Percentiles rank a stretch among this genome's conserved stretches.
These are phyloP conservation scores for Euphrasia arctica DNA, from an alignment of 305 asterid species.

Conservation along the genomic window DNA sequence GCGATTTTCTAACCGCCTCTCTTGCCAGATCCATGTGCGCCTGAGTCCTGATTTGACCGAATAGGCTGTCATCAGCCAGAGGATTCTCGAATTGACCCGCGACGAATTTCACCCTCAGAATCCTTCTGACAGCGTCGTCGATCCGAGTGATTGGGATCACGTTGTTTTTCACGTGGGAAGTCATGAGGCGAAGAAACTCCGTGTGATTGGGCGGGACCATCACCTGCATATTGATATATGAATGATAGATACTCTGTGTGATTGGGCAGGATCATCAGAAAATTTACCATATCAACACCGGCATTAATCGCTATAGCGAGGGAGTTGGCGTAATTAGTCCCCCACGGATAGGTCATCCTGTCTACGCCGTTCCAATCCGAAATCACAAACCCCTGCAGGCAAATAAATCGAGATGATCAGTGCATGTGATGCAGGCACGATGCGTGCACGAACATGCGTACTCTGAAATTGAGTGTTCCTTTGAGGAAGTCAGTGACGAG, in stretches of 20 bases:
- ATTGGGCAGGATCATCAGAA: too few relatives aligned
- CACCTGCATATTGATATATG: slow-evolving; percentile 12
- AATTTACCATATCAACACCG: slow-evolving; percentile 33
- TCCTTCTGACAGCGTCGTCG: slow-evolving; percentile 35
- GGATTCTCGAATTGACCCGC: slow-evolving; percentile 37
- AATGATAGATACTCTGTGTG: too few relatives aligned
- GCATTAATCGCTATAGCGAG: slow-evolving; percentile 30
- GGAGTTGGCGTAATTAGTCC: slow-evolving; percentile 31
- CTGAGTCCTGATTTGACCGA: slow-evolving; percentile 24
- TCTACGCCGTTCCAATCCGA: slow-evolving; percentile 47
- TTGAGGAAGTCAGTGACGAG: slow-evolving; percentile 46
- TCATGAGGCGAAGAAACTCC: slow-evolving; percentile 27
- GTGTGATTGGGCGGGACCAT: slow-evolving; percentile 35
- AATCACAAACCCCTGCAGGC: slow-evolving; percentile 42
- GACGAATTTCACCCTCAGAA: slow-evolving; percentile 32
- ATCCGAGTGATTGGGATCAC: slow-evolving; percentile 29
- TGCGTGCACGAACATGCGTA: neutral
- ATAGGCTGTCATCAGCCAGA: slow-evolving; percentile 29
- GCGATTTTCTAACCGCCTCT: slow-evolving; percentile 35
- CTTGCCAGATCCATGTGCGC: slow-evolving; percentile 31
- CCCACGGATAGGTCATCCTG: slow-evolving; percentile 30
- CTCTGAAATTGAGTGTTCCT: slow-evolving; percentile 33
- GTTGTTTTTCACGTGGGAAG: slow-evolving; percentile 27
- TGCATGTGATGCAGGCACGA: too few relatives aligned
- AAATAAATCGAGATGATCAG: neutral